Base-by-base conservation (phyloP, 805 yeast genomes). In the Myxozyma neglecta region DNA sequence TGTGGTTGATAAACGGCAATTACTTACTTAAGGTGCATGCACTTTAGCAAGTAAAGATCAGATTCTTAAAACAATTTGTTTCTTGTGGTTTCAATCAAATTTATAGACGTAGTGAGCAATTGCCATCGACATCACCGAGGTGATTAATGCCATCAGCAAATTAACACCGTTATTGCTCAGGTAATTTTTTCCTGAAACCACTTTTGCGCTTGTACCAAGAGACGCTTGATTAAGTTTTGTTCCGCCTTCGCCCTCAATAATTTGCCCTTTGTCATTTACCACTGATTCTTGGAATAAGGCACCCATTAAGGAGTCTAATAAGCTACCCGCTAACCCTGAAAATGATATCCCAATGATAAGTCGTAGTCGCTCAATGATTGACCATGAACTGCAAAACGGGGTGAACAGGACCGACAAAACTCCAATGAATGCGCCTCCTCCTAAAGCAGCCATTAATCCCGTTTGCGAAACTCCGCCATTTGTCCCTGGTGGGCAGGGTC, bases 401-500 rank as follows among this genome's bases (percentile, higher is more conserved):
- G 68, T 59, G 37, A 73, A 68, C 9, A 70, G 51, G 1, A 70
- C 60, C 3, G 78, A 59, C 16, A 77, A 57, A 0, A 70, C 43
- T 29, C 77, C 75, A 29, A 79, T 72, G 7, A 74, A 58, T 6
- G 72, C 67, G 0, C 80, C 74, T 0, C 81, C 83, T 16, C 64
- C 64, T 0, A 70, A 45, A 1, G 79, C 82, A 14, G 77, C 76
- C 1, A 66, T 36, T 10, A 79, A 59, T 0, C 82, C 83, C 16
- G 70, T 60, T 5, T 52, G 65, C 0, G 81, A 71, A 1, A 79
- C 75, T 16, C 81, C 83, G 6, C 83, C 83, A 68, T 79, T 79
- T 10, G 82, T 80, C 10, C 83, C 83, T 20, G 75, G 76, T 1
- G 82, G 81, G 52, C 80, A 80, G 11, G 71, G 70, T 44, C 71